Base-by-base conservation (phyloP, 2,329 filamentous ascomycete genomes). In the Chaetomium sp. region DNA sequence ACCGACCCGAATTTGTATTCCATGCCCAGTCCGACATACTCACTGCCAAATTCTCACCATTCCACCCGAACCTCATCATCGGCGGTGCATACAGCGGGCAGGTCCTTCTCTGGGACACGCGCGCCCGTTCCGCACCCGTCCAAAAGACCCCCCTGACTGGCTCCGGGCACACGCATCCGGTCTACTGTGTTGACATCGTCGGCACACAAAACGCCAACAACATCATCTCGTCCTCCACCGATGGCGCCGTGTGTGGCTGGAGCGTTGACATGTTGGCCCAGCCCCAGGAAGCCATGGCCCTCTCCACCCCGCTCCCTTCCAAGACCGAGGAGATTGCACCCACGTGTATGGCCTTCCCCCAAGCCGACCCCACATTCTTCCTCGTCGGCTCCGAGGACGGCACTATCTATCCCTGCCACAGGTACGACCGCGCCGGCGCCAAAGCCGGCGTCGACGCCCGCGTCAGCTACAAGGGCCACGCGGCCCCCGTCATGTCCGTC, bases 171-270 rank as follows among this genome's bases (percentile, higher is more conserved):
- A 95, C 94, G 6, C 94, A 99, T 68, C 94, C 94, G 0, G 88
- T 99, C 61, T 99, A 99, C 75, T 91, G 88, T 41, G 84, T 99
- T 55, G 89, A 94, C 60, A 95, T 99, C 54, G 90, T 99, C 49
- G 94, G 94, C 61, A 99, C 95, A 0, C 94, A 97, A 68, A 99
- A 99, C 70, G 94, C 94, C 57, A 96, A 96, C 75, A 99, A 97
- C 71, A 96, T 99, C 69, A 88, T 99, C 65, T 96, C 91, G 37
- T 92, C 90, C 69, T 96, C 91, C 1, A 99, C 94, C 0, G 94
- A 99, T 68, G 94, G 94, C 53, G 90, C 95, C 8, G 90, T 97
- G 43, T 99, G 94, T 71, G 89, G 91, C 48, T 99, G 94, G 94
- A 91, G 89, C 54, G 90, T 96, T 61, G 95, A 99, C 70, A 97